Conservation (phyloP, 768 basidiomycete genomes). For the Phanerodontia chrysosporium region DNA sequence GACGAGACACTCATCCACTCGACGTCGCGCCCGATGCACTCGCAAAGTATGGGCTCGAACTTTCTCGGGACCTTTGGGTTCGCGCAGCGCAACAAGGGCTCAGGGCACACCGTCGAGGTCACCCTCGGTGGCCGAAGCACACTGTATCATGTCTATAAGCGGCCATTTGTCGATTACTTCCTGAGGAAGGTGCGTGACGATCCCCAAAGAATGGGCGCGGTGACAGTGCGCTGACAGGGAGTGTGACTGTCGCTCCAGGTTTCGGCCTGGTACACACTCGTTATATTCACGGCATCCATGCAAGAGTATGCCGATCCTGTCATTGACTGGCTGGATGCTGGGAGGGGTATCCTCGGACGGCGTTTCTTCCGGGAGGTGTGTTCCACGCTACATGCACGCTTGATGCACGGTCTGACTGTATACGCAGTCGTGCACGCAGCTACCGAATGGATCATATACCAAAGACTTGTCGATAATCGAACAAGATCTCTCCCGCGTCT, state of each 20-base stretch:
- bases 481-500: slow-evolving; percentile 85
- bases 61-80: slow-evolving; percentile 41
- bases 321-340: slow-evolving; percentile 98
- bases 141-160: slow-evolving; percentile 96
- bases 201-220: neutral
- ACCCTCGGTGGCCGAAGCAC: slow-evolving; percentile 84
- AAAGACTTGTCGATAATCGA: slow-evolving; percentile 91
- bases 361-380: slow-evolving; percentile 90
- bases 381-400: slow-evolving; percentile 14
- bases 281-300: slow-evolving; percentile 99
- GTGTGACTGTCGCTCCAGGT: slow-evolving; percentile 48
- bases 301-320: slow-evolving; percentile 99
- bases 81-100: slow-evolving; percentile 58
- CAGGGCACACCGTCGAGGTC: slow-evolving; percentile 90
- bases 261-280: slow-evolving; percentile 96
- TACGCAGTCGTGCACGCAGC: slow-evolving; percentile 81
- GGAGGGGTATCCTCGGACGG: slow-evolving; percentile 83
- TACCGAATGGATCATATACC: slow-evolving; percentile 90
- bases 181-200: slow-evolving; percentile 67
- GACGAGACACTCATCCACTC: slow-evolving; percentile 99
- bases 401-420: neutral
- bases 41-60: slow-evolving; percentile 46
- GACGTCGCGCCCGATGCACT: slow-evolving; percentile 72
- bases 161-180: slow-evolving; percentile 96
- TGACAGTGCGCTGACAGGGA: neutral